These are phyloP conservation scores for Aphanomyces euteiches DNA, from an alignment of 352 stramenopile species.

Conservation along the genomic window DNA sequence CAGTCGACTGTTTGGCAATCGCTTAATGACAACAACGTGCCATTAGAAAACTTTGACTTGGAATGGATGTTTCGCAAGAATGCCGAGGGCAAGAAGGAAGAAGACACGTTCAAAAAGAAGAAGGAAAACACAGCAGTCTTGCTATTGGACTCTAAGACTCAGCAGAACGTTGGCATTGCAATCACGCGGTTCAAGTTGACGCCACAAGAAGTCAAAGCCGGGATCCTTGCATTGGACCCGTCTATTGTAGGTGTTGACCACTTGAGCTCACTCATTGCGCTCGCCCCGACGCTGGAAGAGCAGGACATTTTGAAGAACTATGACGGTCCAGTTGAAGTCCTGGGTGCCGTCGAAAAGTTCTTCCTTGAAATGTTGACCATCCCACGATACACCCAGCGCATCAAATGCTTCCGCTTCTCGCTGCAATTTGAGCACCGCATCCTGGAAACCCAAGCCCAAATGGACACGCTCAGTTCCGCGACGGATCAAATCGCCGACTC, in stretches of 20 bases:
- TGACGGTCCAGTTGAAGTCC: constrained; percentile 76
- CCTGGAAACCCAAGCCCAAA: constrained; percentile 72
- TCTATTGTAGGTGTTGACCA: constrained; percentile 72
- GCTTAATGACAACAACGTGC: constrained; percentile 60
- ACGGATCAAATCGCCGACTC: constrained; percentile 79
- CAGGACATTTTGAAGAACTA: constrained; percentile 90
- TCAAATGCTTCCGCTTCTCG: constrained; percentile 86
- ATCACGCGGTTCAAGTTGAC: constrained; percentile 94
- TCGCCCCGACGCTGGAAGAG: constrained; percentile 85
- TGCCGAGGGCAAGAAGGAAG: constrained; percentile 68
- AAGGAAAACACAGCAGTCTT: constrained; percentile 56
- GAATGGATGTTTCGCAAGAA: constrained; percentile 89
- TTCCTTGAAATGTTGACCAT: constrained; percentile 84
- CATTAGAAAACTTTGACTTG: constrained; percentile 76
- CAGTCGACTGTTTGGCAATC: constrained; percentile 86
- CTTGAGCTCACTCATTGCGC: constrained; percentile 83
- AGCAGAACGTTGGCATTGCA: constrained; percentile 98
- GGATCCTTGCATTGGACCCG: constrained; percentile 79
- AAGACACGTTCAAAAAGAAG: constrained; percentile 31
- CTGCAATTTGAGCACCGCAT: constrained; percentile 83
- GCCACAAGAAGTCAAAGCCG: constrained; percentile 76
- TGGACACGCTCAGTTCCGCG: constrained; percentile 76
- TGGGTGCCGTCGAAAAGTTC: constrained; percentile 86
- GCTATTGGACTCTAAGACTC: constrained; percentile 94
- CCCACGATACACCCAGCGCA: constrained; percentile 79